Base-by-base conservation (phyloP, 352 stramenopile species). In the Globisporangium mamillatum region DNA sequence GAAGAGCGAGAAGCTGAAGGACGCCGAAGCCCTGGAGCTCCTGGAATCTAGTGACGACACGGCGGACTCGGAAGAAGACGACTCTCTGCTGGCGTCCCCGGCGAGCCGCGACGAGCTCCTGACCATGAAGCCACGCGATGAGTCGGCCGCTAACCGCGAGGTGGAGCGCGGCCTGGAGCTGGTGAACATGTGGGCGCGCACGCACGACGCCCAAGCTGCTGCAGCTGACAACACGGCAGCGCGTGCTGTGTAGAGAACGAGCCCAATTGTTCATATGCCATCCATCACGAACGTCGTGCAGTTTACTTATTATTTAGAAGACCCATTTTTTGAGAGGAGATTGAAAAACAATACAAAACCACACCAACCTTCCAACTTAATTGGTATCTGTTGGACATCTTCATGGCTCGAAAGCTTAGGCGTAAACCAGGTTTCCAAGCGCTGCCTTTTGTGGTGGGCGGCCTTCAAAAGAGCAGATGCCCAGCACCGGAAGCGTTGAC, bases 21-120 rank as follows among this genome's bases (percentile, higher is more conserved):
- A 86, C 24, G 59, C 81, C 1, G 79, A 85, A 22, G 79, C 84
- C 22, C 74, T 84, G 50, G 74, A 84, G 56, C 68, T 92, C 6
- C 60, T 91, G 18, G 82, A 91, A 61, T 81, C 75, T 50, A 90
- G 82, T 34, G 81, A 90, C 50, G 81, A 89, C 58, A 90, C 84
- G 6, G 76, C 72, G 1, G 81, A 91, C 57, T 90, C 82, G 10
- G 81, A 88, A 10, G 81, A 91, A 27, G 77, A 91, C 10, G 64
- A 73, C 22, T 24, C 73, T 25, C 69, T 73, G 34, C 46, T 70
- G 16, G 18, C 69, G 16, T 50, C 71, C 6, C 64, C 61, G 1
- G 60, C 69, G 20, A 56, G 69, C 7, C 66, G 78, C 41, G 69
- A 79, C 46, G 68, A 71, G 12, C 68, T 78, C 22, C 52, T 72